Conservation (phyloP, 768 basidiomycete species). For the Tephrocybe sp. region DNA sequence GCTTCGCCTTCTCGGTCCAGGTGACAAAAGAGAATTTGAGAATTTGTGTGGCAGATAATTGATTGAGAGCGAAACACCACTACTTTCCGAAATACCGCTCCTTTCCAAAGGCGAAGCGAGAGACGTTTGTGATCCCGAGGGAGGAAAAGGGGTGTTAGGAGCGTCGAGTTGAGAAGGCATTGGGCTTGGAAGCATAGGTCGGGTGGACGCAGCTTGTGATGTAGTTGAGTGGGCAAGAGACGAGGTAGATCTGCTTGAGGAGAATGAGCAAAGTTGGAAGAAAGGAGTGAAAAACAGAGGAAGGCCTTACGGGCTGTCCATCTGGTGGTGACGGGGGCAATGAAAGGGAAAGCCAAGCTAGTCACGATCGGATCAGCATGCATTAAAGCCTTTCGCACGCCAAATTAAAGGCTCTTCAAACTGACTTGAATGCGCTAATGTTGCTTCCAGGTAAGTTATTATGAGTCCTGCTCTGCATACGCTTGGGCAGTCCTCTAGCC, state of each 20-base stretch:
- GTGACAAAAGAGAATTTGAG: constrained; percentile 41
- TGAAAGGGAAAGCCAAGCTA: constrained; percentile 1
- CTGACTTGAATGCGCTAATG: too few relatives aligned
- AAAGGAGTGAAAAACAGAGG: constrained; percentile 4
- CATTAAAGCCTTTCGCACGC: constrained; percentile 11
- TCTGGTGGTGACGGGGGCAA: constrained; percentile 10
- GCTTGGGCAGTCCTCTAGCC: too few relatives aligned
- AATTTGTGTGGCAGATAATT: constrained; percentile 78
- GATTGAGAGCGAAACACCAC: constrained; percentile 42
- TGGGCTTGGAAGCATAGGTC: constrained; percentile 16
- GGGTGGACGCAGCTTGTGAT: constrained; percentile 19
- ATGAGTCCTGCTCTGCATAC: too few relatives aligned
- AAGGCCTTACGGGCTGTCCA: constrained; percentile 18
- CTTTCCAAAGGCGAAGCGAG: constrained; percentile 10
- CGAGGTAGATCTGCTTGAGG: constrained; percentile 17
- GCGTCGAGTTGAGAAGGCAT: constrained; percentile 16
- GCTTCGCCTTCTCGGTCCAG: constrained; percentile 38
- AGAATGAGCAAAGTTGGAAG: constrained; percentile 5
- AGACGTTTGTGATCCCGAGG: constrained; percentile 12
- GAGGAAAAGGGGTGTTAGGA: constrained; percentile 15
- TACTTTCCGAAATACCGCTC: constrained; percentile 10
- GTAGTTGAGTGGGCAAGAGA: constrained; percentile 19
- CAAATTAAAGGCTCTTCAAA: background rate
- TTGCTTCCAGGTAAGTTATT: too few relatives aligned
- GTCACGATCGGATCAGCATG: constrained; percentile 11